A percentile compares a stretch with the other conserved stretches of the same genome.
phyloP scores from a whole-genome alignment of 2,329 filamentous ascomycete species.

The Verticillium nubilum region DNA sequence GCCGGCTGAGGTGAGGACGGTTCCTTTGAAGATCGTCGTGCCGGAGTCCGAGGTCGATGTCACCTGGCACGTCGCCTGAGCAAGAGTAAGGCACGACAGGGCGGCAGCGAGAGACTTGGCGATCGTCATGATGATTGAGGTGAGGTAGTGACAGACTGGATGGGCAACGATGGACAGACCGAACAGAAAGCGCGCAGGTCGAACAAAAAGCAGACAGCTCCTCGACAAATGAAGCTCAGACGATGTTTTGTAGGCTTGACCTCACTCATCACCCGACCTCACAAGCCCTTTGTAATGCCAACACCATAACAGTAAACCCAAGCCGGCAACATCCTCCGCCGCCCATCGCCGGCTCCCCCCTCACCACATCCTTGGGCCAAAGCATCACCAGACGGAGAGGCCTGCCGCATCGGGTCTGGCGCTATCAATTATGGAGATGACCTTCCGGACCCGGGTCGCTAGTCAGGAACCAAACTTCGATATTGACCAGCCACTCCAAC shows the following conservation, averaged over 20 bases:
- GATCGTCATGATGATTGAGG: background rate
- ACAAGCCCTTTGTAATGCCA: too few species aligned
- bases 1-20: constrained; percentile 5
- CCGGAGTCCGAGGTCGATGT: background rate
- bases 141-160: background rate
- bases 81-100: background rate
- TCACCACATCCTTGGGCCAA: background rate
- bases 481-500: background rate
- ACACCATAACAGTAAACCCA: too few species aligned
- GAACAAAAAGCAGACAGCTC: too few species aligned
- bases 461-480: background rate
- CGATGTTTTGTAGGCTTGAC: too few species aligned
- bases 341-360: background rate
- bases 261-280: too few species aligned
- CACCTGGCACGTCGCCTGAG: background rate
- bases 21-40: constrained; percentile 5
- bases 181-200: too few species aligned
- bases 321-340: too few species aligned
- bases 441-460: background rate
- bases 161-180: too few species aligned
- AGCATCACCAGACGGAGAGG: background rate
- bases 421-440: background rate
- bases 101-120: background rate
- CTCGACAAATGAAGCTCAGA: too few species aligned
- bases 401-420: background rate